These are phyloP conservation scores for Penicillium hordei DNA, from an alignment of 2,329 filamentous ascomycete species.

Conservation along the genomic window DNA sequence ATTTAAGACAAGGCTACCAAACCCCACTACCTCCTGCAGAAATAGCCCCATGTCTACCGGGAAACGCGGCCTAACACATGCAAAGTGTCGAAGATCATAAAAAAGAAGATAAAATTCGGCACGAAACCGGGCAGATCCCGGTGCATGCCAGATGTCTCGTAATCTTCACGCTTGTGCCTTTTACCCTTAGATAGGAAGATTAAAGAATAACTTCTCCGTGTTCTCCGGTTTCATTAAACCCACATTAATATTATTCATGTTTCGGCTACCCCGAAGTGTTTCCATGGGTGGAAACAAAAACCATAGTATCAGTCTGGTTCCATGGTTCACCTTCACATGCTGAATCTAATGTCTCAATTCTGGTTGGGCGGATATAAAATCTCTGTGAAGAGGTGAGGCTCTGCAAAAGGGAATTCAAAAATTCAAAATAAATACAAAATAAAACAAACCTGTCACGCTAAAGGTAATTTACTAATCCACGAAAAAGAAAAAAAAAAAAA, in stretches of 20 bases:
- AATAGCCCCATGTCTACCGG: neutral
- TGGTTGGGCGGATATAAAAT: neutral
- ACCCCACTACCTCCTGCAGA: neutral
- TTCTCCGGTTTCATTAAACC: constrained; percentile 4
- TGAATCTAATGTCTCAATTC: neutral
- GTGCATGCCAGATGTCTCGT: neutral
- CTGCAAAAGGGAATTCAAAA: neutral
- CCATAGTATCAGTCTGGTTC: no score
- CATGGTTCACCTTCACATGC: neutral
- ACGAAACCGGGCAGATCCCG: neutral
- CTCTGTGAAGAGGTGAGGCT: constrained; percentile 5
- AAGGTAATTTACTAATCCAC: neutral
- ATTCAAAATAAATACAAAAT: neutral
- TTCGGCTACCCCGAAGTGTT: constrained; percentile 1
- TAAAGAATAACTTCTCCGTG: neutral
- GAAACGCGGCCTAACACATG: neutral
- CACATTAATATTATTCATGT: neutral
- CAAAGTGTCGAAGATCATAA: neutral
- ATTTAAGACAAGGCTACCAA: constrained; percentile 1
- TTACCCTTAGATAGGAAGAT: neutral
- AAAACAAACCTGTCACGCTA: neutral
- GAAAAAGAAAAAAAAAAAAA: no score
- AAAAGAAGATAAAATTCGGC: neutral
- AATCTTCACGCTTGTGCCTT: neutral
- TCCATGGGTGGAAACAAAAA: neutral